Conservation (phyloP, 495 filamentous ascomycete species). For the Annulohypoxylon stygium region DNA sequence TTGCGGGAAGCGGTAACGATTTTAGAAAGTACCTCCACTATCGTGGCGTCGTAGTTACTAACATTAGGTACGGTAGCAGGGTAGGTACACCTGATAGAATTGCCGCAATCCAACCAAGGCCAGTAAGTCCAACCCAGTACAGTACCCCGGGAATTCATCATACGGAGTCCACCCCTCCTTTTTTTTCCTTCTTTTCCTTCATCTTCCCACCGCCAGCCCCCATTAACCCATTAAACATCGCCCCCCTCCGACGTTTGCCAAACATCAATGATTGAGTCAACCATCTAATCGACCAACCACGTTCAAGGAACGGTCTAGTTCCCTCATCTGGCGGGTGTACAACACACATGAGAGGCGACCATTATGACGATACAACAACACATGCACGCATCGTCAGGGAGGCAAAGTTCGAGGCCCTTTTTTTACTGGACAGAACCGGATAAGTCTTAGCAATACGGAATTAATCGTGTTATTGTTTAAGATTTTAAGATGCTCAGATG, state of each 20-base stretch:
- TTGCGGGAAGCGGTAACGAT: conserved; percentile 3
- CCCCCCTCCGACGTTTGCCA: conserved; percentile 28
- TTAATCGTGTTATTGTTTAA: conserved; percentile 11
- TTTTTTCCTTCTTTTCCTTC: background rate
- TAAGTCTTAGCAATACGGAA: conserved; percentile 25
- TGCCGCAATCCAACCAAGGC: background rate
- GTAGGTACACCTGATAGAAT: background rate
- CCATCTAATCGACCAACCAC: conserved; percentile 27
- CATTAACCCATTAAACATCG: conserved; percentile 10
- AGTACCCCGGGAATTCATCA: conserved; percentile 17
- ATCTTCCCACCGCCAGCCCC: conserved; percentile 34
- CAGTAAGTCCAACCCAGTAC: background rate
- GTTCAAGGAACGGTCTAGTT: conserved; percentile 28
- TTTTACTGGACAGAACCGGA: conserved; percentile 15
- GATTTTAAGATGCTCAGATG: background rate
- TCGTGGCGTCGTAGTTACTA: conserved; percentile 34
- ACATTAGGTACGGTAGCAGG: background rate
- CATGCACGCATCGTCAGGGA: conserved; percentile 32
- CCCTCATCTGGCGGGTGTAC: conserved; percentile 45
- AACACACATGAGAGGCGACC: conserved; percentile 44
- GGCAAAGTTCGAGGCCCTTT: conserved; percentile 32
- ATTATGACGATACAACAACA: conserved; percentile 40
- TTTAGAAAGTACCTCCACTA: conserved; percentile 31
- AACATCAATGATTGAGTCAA: conserved; percentile 33
- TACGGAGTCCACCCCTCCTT: conserved; percentile 20